These are phyloP conservation scores for Rhizoctonia solani DNA, from an alignment of 1,284 basidiomycete genomes.

Conservation along the genomic window DNA sequence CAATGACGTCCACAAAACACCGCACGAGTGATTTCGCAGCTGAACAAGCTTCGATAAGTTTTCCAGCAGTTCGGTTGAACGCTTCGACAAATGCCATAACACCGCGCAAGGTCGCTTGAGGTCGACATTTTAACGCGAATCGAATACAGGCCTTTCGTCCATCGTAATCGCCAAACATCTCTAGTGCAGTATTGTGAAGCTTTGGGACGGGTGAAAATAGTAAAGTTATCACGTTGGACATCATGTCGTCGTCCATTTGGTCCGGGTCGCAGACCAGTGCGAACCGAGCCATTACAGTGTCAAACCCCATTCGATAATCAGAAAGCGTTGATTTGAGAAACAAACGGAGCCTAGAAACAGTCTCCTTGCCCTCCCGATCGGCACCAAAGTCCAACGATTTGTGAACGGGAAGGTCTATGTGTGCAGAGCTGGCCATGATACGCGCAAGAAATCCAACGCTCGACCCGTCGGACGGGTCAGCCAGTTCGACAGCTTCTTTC, in stretches of 20 bases:
- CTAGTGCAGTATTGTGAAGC: conserved; percentile 73
- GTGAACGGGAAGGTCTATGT: conserved; percentile 51
- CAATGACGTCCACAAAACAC: conserved; percentile 89
- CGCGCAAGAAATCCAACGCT: conserved; percentile 3
- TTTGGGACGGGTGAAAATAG: conserved; percentile 80
- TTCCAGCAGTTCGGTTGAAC: conserved; percentile 65
- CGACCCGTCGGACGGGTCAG: not conserved
- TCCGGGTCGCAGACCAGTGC: conserved; percentile 54
- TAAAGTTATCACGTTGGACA: conserved; percentile 63
- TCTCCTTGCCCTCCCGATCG: conserved; percentile 31
- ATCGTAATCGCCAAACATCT: conserved; percentile 82
- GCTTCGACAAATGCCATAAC: conserved; percentile 65
- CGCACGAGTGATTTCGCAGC: conserved; percentile 85
- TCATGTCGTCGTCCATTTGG: conserved; percentile 59
- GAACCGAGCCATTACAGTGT: conserved; percentile 62
- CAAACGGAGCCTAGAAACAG: conserved; percentile 47
- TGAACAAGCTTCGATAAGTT: conserved; percentile 81
- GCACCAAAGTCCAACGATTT: not conserved
- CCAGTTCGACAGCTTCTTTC: conserved; percentile 1
- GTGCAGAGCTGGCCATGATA: conserved; percentile 21
- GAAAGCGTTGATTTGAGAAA: conserved; percentile 63
- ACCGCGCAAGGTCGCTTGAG: conserved; percentile 68
- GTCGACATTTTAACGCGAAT: conserved; percentile 66
- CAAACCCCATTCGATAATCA: conserved; percentile 63
- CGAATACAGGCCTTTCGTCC: conserved; percentile 85